A percentile compares a stretch with the other conserved stretches of the same genome.
Evolutionary conservation across 2,329 filamentous ascomycete species (phyloP).

Genomic region (Aspergillaceae sp.): DNA sequence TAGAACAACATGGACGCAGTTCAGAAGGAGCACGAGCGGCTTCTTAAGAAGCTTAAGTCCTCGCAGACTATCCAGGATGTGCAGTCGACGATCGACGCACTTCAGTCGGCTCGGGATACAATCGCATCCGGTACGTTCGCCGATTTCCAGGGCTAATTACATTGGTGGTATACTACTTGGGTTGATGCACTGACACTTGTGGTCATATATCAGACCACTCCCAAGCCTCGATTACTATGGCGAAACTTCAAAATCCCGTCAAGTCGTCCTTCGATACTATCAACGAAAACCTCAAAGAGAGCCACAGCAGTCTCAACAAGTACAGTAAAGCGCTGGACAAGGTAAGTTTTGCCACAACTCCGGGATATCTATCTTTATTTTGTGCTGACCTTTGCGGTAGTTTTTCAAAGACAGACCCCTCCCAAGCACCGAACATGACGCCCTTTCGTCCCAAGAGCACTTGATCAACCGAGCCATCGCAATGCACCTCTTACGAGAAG

Average conservation of each 20-base stretch:
- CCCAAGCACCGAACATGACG: conserved; percentile 71
- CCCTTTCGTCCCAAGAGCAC: conserved; percentile 62
- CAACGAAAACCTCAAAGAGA: conserved; percentile 71
- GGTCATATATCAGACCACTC: conserved; percentile 49
- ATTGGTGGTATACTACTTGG: not conserved
- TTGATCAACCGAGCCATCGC: conserved; percentile 89
- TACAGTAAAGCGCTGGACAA: conserved; percentile 81
- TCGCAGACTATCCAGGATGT: conserved; percentile 67
- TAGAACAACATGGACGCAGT: conserved; percentile 51
- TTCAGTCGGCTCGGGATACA: conserved; percentile 63
- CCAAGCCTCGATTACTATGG: conserved; percentile 63
- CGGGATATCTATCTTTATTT: not conserved
- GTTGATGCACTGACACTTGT: not conserved
- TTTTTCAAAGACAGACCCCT: conserved; percentile 61
- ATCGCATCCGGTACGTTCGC: conserved; percentile 57
- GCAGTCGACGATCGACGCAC: conserved; percentile 69
- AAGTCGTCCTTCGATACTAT: conserved; percentile 73
- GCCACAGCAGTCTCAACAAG: conserved; percentile 71
- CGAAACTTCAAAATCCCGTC: conserved; percentile 76
- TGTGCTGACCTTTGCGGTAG: conserved; percentile 22
- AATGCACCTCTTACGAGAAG: conserved; percentile 92
- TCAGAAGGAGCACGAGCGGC: conserved; percentile 64
- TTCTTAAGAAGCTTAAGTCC: conserved; percentile 61
- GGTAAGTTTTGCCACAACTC: conserved; percentile 37
- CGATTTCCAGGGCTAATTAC: not conserved